These are phyloP conservation scores for Ceratopteris richardii DNA, from an alignment of 75 land plant genomes.

Conservation along the genomic window DNA sequence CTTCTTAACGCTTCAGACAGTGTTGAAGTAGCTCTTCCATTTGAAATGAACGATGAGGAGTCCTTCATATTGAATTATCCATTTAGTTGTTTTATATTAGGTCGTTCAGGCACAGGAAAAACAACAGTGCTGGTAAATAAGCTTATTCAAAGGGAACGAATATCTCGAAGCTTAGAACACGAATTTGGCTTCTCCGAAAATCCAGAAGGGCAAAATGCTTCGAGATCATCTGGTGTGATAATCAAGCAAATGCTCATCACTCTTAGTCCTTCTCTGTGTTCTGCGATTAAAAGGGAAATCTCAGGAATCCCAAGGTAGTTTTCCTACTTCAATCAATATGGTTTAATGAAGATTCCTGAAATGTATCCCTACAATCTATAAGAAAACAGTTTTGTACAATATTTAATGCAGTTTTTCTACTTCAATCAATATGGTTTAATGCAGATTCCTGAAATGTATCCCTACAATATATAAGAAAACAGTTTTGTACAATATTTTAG, in stretches of 20 bases:
- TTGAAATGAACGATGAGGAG: slow-evolving; percentile 60
- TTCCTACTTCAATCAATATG: no score
- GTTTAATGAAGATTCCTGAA: no score
- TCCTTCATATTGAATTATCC: slow-evolving; percentile 29
- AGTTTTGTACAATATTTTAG: no score
- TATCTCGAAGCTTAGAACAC: slow-evolving; percentile 10
- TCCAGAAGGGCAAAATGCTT: background rate
- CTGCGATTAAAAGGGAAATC: slow-evolving; percentile 48
- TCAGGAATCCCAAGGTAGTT: slow-evolving; percentile 35
- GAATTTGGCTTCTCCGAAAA: slow-evolving; percentile 7
- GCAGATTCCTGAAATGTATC: no score
- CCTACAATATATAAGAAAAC: no score
- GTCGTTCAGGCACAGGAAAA: slow-evolving; percentile 80
- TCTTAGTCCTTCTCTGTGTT: slow-evolving; percentile 56
- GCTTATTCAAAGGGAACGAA: slow-evolving; percentile 40
- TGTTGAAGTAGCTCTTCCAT: slow-evolving; percentile 44
- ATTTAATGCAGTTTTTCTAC: no score
- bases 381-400: no score
- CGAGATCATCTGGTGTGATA: background rate
- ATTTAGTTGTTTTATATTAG: slow-evolving; percentile 46
- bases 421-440: no score
- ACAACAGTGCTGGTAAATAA: slow-evolving; percentile 62
- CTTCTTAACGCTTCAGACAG: slow-evolving; percentile 46
- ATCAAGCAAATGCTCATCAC: slow-evolving; percentile 54
- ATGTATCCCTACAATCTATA: no score